Conservation (phyloP, 2,329 filamentous ascomycete genomes). For the Talaromyces funiculosus region DNA sequence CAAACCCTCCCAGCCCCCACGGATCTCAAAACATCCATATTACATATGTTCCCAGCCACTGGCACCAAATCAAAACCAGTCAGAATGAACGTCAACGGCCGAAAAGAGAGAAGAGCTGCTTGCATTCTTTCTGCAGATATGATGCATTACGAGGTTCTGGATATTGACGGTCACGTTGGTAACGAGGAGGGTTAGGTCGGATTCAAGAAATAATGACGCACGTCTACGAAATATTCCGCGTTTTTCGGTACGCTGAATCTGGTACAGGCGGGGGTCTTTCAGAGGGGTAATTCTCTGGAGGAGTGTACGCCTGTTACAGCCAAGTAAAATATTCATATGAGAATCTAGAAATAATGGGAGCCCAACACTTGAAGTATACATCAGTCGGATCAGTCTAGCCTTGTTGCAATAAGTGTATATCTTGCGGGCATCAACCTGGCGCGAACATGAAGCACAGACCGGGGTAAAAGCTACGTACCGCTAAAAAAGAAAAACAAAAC, state of each 20-base stretch:
- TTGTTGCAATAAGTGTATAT: background rate
- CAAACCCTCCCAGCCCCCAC: constrained; percentile 16
- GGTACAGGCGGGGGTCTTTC: background rate
- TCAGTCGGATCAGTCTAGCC: background rate
- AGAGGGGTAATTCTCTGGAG: constrained; percentile 1
- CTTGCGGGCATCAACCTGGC: background rate
- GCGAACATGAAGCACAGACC: background rate
- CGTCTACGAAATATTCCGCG: background rate
- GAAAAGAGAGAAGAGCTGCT: constrained; percentile 48
- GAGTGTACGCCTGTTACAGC: background rate
- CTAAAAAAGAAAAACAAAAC: background rate
- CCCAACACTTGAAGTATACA: too few species aligned
- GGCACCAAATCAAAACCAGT: constrained; percentile 44
- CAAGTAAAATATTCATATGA: background rate
- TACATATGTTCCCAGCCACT: constrained; percentile 43
- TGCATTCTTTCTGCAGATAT: constrained; percentile 51
- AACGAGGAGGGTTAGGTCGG: constrained; percentile 20
- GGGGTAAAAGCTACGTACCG: background rate
- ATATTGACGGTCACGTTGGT: constrained; percentile 44
- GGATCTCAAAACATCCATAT: constrained; percentile 25
- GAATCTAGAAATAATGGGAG: background rate
- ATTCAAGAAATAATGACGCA: background rate
- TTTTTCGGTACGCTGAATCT: background rate
- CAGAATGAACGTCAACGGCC: constrained; percentile 51
- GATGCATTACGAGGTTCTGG: constrained; percentile 52